Conservation (phyloP, 768 basidiomycete species). For the Pleurotus pulmonarius region DNA sequence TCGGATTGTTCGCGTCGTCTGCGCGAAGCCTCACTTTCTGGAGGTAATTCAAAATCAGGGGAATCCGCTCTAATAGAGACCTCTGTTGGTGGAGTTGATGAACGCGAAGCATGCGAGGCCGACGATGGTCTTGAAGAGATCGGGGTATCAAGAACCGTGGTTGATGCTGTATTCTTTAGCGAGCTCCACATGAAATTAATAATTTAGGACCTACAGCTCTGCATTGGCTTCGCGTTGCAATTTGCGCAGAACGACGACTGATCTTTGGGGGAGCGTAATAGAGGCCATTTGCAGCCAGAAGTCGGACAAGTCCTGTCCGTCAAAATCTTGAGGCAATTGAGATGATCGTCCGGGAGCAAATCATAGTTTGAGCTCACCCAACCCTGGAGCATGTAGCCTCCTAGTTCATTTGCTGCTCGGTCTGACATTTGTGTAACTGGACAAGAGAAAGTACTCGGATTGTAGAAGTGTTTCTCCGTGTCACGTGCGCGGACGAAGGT, state of each 20-base stretch:
- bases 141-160: conserved; percentile 16
- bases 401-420: conserved; percentile 50
- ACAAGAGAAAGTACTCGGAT: too few species aligned
- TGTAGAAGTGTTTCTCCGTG: neutral
- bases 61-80: conserved; percentile 59
- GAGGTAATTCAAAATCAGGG: conserved; percentile 58
- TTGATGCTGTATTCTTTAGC: conserved; percentile 2
- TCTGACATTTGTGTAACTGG: conserved; percentile 38
- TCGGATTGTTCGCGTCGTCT: conserved; percentile 81
- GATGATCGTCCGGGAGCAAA: conserved; percentile 3
- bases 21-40: conserved; percentile 61
- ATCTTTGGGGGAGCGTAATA: conserved; percentile 68
- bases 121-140: conserved; percentile 40
- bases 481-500: neutral
- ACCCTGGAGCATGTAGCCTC: conserved; percentile 72
- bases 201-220: conserved; percentile 21
- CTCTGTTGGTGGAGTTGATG: conserved; percentile 80
- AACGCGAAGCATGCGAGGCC: conserved; percentile 50
- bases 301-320: conserved; percentile 63
- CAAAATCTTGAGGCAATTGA: conserved; percentile 40
- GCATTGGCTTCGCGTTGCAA: conserved; percentile 42
- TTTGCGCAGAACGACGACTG: conserved; percentile 59
- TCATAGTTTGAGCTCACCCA: conserved; percentile 44
- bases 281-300: conserved; percentile 56
- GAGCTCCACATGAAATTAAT: conserved; percentile 1